Evolutionary conservation across 176 grass and related monocot genomes (phyloP).

Genomic region (Canna indica): DNA sequence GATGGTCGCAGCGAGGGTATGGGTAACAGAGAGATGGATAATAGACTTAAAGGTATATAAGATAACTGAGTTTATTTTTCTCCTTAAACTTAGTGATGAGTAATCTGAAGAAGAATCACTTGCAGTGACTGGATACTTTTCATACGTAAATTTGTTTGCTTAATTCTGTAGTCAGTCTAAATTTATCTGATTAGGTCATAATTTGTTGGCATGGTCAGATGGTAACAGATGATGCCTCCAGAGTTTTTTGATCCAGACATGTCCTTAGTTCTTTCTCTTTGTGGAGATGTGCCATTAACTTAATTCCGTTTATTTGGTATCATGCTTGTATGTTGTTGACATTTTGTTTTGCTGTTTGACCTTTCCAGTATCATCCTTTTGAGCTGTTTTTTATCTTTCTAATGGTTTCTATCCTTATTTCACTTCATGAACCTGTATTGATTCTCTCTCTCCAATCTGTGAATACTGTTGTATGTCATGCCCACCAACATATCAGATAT

Average conservation of each 20-base stretch:
- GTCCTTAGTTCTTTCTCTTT: background rate
- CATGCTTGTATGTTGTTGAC: background rate
- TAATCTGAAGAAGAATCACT: constrained; percentile 18
- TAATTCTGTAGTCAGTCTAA: background rate
- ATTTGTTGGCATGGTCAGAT: background rate
- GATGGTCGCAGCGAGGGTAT: constrained; percentile 82
- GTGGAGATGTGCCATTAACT: background rate
- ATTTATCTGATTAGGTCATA: background rate
- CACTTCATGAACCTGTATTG: background rate
- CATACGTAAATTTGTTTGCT: background rate
- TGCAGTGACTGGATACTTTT: constrained; percentile 4
- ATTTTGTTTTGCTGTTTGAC: background rate
- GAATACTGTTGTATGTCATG: too few species aligned
- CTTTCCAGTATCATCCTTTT: background rate
- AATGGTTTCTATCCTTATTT: background rate
- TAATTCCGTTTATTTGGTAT: background rate
- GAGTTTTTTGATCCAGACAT: background rate
- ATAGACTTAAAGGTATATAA: constrained; percentile 83
- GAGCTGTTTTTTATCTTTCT: background rate
- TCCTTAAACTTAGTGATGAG: constrained; percentile 6
- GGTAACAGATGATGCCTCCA: background rate
- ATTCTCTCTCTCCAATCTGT: too few species aligned
- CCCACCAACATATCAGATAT: too few species aligned
- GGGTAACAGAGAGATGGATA: constrained; percentile 98
- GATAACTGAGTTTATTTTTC: constrained; percentile 19